These are phyloP conservation scores for Bremia lactucae DNA, from an alignment of 352 stramenopile species.

Conservation along the genomic window DNA sequence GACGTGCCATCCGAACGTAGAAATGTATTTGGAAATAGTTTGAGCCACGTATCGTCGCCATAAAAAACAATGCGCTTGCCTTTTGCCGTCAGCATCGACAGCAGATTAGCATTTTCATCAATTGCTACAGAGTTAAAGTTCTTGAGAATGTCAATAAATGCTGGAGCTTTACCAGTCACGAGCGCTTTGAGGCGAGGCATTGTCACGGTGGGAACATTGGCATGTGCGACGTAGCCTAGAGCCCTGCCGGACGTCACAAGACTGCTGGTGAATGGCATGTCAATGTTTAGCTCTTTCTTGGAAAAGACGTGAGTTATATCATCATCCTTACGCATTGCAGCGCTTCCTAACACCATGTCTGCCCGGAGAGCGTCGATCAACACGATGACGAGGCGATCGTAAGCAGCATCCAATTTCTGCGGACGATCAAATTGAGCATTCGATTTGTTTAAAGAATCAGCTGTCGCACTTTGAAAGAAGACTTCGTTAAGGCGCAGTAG, in stretches of 20 bases:
- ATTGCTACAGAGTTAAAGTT: conserved; percentile 86
- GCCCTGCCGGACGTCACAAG: conserved; percentile 40
- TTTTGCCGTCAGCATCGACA: conserved; percentile 37
- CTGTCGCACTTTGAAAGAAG: conserved; percentile 20
- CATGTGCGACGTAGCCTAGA: conserved; percentile 65
- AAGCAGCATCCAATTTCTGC: conserved; percentile 16
- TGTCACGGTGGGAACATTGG: conserved; percentile 80
- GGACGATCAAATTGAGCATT: not conserved
- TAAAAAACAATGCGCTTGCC: conserved; percentile 75
- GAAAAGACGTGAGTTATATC: not conserved
- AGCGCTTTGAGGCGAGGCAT: conserved; percentile 85
- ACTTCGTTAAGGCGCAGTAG: conserved; percentile 51
- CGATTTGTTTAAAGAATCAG: conserved; percentile 1
- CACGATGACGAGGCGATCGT: conserved; percentile 77
- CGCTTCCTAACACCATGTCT: conserved; percentile 78
- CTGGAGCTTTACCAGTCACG: conserved; percentile 70
- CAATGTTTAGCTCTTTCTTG: conserved; percentile 38
- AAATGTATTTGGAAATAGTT: conserved; percentile 72
- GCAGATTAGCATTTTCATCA: conserved; percentile 51
- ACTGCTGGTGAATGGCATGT: conserved; percentile 58
- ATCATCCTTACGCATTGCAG: conserved; percentile 25
- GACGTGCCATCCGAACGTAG: conserved; percentile 67
- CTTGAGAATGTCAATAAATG: conserved; percentile 87
- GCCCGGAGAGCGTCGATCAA: conserved; percentile 80
- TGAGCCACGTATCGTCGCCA: conserved; percentile 86